Conservation (phyloP, 768 basidiomycete genomes). For the Termitomyces sp. region DNA sequence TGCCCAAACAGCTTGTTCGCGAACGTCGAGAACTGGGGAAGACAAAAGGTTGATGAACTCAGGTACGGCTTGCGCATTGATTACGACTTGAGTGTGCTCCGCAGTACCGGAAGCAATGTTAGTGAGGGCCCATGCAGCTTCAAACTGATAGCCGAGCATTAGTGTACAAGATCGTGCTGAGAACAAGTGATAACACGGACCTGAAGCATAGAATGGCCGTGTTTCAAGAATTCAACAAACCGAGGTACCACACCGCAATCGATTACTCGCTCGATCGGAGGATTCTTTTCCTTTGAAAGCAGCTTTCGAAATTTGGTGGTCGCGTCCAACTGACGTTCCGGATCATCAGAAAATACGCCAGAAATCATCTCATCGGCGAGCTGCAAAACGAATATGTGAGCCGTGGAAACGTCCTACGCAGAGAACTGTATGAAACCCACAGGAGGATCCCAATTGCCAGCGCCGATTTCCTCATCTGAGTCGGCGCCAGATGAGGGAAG, state of each 20-base stretch:
- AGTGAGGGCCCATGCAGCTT: slow-evolving; percentile 96
- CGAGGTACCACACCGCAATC: slow-evolving; percentile 96
- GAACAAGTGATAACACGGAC: slow-evolving; percentile 30
- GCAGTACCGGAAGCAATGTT: slow-evolving; percentile 98
- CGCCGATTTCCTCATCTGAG: slow-evolving; percentile 86
- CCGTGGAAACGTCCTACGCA: slow-evolving; percentile 4
- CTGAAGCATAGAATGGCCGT: slow-evolving; percentile 80
- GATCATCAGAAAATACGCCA: slow-evolving; percentile 89
- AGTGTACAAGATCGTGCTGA: slow-evolving; percentile 1
- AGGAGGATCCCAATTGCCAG: slow-evolving; percentile 72
- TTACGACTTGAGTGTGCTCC: slow-evolving; percentile 97
- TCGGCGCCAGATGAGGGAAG: slow-evolving; percentile 69
- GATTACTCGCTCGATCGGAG: slow-evolving; percentile 97
- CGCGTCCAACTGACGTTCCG: slow-evolving; percentile 90
- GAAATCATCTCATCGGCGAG: slow-evolving; percentile 89
- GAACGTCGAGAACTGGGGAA: slow-evolving; percentile 92
- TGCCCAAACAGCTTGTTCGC: slow-evolving; percentile 99
- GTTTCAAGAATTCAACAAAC: slow-evolving; percentile 90
- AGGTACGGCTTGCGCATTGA: slow-evolving; percentile 89
- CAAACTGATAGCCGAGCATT: slow-evolving; percentile 53
- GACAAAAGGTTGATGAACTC: slow-evolving; percentile 96
- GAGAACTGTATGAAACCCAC: slow-evolving; percentile 37
- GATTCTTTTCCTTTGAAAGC: slow-evolving; percentile 98
- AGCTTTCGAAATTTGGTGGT: slow-evolving; percentile 99
- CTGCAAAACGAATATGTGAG: slow-evolving; percentile 30